Evolutionary conservation across 2,329 filamentous ascomycete genomes (phyloP).

Genomic region (Diaporthe destruens): DNA sequence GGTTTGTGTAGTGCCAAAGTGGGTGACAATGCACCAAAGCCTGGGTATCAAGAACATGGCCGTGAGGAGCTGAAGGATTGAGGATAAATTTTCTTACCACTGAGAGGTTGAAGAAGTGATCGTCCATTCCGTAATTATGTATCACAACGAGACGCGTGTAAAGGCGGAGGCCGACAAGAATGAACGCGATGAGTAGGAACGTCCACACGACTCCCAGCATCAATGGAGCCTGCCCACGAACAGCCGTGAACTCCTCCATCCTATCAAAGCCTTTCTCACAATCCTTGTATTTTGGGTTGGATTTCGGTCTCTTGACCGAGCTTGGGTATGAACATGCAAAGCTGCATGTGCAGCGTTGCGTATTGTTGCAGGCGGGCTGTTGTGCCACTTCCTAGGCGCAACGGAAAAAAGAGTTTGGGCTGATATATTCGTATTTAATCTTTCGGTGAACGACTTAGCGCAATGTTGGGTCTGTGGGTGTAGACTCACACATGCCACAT

Average conservation of each 20-base stretch:
- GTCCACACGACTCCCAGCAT: slow-evolving; percentile 36
- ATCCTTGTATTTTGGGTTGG: neutral
- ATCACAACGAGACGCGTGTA: slow-evolving; percentile 38
- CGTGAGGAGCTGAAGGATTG: too few species aligned
- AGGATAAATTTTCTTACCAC: slow-evolving; percentile 20
- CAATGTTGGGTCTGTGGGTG: neutral
- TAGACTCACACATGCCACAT: neutral
- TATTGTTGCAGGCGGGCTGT: neutral
- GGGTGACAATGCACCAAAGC: neutral
- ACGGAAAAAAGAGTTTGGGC: fast-evolving
- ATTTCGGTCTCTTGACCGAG: neutral
- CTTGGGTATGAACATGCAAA: neutral
- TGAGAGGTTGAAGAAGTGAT: slow-evolving; percentile 36
- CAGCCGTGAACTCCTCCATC: neutral
- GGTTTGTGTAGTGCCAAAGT: too few species aligned
- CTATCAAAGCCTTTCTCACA: fast-evolving
- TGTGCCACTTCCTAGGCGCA: fast-evolving
- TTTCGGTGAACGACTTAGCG: too few species aligned
- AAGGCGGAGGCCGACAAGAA: slow-evolving; percentile 39
- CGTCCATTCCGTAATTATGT: slow-evolving; percentile 37
- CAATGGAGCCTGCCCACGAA: slow-evolving; percentile 18
- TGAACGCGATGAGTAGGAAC: slow-evolving; percentile 36
- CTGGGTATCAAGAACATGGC: too few species aligned
- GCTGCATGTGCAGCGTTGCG: too few species aligned
- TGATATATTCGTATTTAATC: too few species aligned